A percentile compares a stretch with the other conserved stretches of the same genome.
These are phyloP conservation scores for Coccomyxa subellipsoidea DNA, from an alignment of 163 green algal genomes.

Conservation along the genomic window DNA sequence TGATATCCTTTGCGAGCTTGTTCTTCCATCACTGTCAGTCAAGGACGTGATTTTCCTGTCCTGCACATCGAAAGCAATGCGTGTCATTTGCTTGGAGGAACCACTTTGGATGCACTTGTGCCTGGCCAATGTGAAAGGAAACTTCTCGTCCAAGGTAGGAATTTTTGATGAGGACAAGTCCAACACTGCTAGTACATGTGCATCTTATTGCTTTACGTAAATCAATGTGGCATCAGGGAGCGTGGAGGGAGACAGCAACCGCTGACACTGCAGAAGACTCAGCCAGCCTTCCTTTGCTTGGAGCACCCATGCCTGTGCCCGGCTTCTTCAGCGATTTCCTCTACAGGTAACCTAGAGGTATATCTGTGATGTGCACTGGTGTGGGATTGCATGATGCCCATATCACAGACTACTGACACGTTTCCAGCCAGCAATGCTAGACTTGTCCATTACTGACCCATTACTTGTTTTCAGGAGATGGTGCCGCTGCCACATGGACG, in stretches of 20 bases:
- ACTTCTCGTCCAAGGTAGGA: neutral
- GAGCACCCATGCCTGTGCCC: neutral
- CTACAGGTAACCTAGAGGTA: constrained; percentile 1
- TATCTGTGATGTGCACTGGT: no score
- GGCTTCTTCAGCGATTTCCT: constrained; percentile 8
- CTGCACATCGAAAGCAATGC: neutral
- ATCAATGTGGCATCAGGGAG: neutral
- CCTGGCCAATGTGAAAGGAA: neutral
- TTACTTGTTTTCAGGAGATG: constrained; percentile 3
- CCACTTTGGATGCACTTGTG: neutral
- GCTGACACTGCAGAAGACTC: neutral
- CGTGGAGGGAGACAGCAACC: constrained; percentile 8
- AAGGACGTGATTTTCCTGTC: neutral
- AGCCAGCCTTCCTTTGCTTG: neutral
- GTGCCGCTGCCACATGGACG: constrained; percentile 14
- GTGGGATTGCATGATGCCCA: no score
- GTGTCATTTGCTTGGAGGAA: neutral
- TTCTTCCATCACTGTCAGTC: neutral
- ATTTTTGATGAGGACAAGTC: neutral
- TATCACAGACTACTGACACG: no score
- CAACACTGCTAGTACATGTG: neutral
- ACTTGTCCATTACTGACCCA: no score
- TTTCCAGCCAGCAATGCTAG: no score
- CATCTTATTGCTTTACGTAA: neutral
- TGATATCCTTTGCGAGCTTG: neutral